Conservation (phyloP, 2,329 filamentous ascomycete species). For the Botryotinia convoluta region DNA sequence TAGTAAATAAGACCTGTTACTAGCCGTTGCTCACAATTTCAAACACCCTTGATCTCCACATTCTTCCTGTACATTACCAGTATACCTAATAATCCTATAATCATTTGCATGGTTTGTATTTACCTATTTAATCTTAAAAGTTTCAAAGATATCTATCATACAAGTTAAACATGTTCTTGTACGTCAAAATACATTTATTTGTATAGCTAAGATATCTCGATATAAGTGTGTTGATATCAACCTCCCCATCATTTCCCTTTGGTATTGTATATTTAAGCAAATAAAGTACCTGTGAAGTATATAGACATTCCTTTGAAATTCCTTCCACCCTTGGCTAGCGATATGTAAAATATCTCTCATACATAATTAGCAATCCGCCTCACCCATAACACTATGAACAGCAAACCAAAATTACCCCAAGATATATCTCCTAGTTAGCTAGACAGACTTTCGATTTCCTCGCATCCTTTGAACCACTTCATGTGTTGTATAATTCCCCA, state of each 20-base stretch:
- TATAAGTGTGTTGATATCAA: neutral
- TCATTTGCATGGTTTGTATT: neutral
- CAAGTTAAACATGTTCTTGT: neutral
- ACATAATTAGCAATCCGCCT: neutral
- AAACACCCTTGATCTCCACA: neutral
- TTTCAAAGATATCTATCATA: neutral
- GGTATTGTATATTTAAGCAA: neutral
- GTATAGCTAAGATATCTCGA: neutral
- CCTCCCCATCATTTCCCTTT: neutral
- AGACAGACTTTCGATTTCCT: neutral
- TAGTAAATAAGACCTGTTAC: rapidly evolving
- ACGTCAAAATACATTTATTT: neutral
- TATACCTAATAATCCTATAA: neutral
- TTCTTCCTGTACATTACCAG: neutral
- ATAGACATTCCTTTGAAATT: neutral
- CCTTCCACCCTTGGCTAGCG: neutral
- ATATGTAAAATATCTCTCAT: neutral
- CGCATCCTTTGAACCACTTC: neutral
- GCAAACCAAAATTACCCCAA: neutral
- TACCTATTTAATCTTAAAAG: neutral
- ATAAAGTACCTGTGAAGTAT: neutral
- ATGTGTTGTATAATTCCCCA: too few species aligned
- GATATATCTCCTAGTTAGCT: neutral
- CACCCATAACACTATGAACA: neutral
- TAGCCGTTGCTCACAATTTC: neutral